These are phyloP conservation scores for Termitomyces heimii DNA, from an alignment of 768 basidiomycete species.

Conservation along the genomic window DNA sequence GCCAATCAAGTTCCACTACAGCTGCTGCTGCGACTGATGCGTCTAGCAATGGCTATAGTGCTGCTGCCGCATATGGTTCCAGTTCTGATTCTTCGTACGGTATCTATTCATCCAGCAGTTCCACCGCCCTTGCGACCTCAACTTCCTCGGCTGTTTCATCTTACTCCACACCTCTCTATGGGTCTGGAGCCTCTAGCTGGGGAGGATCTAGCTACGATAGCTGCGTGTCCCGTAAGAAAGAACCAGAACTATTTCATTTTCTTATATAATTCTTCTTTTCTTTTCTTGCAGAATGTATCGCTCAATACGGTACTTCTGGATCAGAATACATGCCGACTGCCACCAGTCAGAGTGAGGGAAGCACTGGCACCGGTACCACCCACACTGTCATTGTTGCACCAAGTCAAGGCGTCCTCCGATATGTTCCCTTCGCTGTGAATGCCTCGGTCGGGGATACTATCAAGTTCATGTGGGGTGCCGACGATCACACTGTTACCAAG, in stretches of 20 bases:
- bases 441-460: slow-evolving; percentile 75
- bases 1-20: not conserved
- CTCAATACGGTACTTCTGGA: slow-evolving; percentile 41
- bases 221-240: slow-evolving; percentile 65
- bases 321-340: slow-evolving; percentile 29
- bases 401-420: slow-evolving; percentile 68
- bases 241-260: not conserved
- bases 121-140: slow-evolving; percentile 15
- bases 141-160: slow-evolving; percentile 19
- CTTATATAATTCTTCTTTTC: not conserved
- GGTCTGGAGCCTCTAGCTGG: slow-evolving; percentile 60
- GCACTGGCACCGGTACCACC: slow-evolving; percentile 47
- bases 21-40: not conserved
- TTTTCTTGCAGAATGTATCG: slow-evolving; percentile 52
- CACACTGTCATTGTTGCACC: slow-evolving; percentile 79
- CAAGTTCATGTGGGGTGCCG: slow-evolving; percentile 71
- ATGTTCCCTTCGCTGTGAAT: slow-evolving; percentile 69
- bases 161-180: slow-evolving; percentile 46
- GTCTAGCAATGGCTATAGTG: slow-evolving; percentile 6
- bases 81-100: slow-evolving; percentile 17
- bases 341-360: slow-evolving; percentile 24
- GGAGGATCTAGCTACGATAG: slow-evolving; percentile 50
- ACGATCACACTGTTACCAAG: slow-evolving; percentile 82
- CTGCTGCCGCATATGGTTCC: slow-evolving; percentile 8
- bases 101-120: slow-evolving; percentile 14